Evolutionary conservation across 1,284 basidiomycete species (phyloP).

Genomic region (Bondarzewia mesenterica): DNA sequence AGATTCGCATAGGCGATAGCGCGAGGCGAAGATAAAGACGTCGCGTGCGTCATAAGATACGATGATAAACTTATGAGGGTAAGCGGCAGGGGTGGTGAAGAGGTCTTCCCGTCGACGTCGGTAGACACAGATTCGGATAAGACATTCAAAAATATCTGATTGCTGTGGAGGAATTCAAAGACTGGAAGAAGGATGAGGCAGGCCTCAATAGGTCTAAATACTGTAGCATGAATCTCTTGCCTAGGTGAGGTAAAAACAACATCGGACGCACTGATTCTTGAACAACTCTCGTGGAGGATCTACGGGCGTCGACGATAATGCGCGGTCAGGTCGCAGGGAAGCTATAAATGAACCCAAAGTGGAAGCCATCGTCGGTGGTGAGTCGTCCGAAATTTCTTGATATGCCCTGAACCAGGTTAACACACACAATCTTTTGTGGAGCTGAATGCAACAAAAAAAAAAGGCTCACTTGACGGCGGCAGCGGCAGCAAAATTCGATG

Average conservation of each 20-base stretch:
- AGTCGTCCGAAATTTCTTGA: conserved; percentile 44
- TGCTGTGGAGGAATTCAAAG: conserved; percentile 49
- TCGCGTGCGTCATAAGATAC: conserved; percentile 56
- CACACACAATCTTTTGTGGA: background rate
- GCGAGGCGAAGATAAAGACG: conserved; percentile 45
- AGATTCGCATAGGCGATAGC: conserved; percentile 54
- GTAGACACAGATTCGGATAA: conserved; percentile 30
- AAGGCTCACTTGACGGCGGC: conserved; percentile 39
- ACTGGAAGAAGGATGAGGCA: conserved; percentile 48
- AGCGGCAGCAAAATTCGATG: conserved; percentile 41
- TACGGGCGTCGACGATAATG: conserved; percentile 34
- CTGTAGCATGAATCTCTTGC: conserved; percentile 4
- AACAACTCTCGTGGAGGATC: conserved; percentile 46
- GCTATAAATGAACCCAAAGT: conserved; percentile 42
- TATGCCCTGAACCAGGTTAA: conserved; percentile 35
- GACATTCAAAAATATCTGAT: conserved; percentile 36
- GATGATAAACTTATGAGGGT: conserved; percentile 49
- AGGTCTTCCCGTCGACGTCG: conserved; percentile 14
- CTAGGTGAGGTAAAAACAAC: background rate
- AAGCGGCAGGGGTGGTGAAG: conserved; percentile 28
- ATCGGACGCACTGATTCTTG: conserved; percentile 40
- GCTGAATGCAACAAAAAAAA: background rate
- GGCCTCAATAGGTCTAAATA: conserved; percentile 49
- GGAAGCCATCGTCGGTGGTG: conserved; percentile 37
- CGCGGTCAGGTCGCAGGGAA: conserved; percentile 44